phyloP scores from a whole-genome alignment of 306 rosid species.

The Cucurbita argyrosperma region DNA sequence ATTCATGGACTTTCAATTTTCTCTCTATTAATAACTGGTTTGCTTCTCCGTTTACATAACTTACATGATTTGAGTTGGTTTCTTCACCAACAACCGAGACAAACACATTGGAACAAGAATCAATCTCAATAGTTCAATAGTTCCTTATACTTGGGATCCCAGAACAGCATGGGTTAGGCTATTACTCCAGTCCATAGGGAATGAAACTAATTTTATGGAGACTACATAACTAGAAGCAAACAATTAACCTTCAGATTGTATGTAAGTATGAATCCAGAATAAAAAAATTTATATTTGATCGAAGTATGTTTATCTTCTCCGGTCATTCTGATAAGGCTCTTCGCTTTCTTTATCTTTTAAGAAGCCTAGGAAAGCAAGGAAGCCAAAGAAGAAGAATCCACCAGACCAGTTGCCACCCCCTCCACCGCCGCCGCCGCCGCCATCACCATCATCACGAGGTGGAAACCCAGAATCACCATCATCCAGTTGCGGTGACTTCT shows the following conservation, averaged over 20 bases:
- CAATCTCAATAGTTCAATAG: no score
- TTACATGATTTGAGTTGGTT: no score
- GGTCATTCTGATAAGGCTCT: conserved; percentile 33
- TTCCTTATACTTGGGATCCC: no score
- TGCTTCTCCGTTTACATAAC: no score
- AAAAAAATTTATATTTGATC: not conserved
- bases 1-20: no score
- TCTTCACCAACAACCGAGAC: no score
- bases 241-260: not conserved
- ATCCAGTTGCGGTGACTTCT: conserved; percentile 74
- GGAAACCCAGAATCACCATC: conserved; percentile 78
- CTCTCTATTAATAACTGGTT: no score
- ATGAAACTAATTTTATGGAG: not conserved
- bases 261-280: not conserved
- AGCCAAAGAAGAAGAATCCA: conserved; percentile 92
- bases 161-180: not conserved
- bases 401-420: conserved; percentile 97
- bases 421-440: conserved; percentile 92
- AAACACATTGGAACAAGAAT: no score
- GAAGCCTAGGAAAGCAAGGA: conserved; percentile 85
- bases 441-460: conserved; percentile 78
- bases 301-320: conserved; percentile 33
- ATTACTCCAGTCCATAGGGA: not conserved
- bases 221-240: not conserved
- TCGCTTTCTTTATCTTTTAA: conserved; percentile 80